Evolutionary conservation across 306 rosid species (phyloP), one percentile per base, ranked within the genome.

Genomic region (Arachis hypogaea): DNA sequence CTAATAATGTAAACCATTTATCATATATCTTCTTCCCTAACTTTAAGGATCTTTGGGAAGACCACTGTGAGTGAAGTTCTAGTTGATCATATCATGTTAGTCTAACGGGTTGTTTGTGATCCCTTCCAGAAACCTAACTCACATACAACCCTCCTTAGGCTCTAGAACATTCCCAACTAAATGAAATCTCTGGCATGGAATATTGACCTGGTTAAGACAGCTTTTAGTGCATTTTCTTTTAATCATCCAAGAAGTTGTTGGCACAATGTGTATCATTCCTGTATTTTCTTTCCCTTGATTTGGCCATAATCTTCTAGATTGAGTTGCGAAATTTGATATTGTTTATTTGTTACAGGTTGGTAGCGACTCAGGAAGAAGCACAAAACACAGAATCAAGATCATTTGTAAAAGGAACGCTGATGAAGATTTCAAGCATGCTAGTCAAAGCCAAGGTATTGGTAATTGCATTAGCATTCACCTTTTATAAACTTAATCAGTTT

Each of bases 401-500:
- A 52, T 76, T 83, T 77, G 60, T 81, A 65, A 96, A 83, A 81
- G 91, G 85, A 81, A 51, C 86, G 73, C 43, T 85, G 62, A 51
- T 85, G 84, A 94, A 86, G 85, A 49, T 74, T 59, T 51, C 85
- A 2, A 88, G 92, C 63, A 55, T 84, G 69, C 46, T 86, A 62
- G 85, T 68, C 60, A 94, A 91, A 85, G 96, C 97, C 44, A 94
- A 94, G 98, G 98, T 91, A 74, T 16, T 59, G 43, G 45, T 29
- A 50, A 68, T 76, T 72, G 50, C 57, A 28, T 57, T 28, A 36
- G 51, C 79, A 46, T 65, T 72, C 9, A 16, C 40, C 46, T 42
- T 1, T 2, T 41, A 70, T 63, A 51, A 30, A 59, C 14, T 10
- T 57, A 18, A 42, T 71, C 52, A 28, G 9, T 33, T 76, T 33